Evolutionary conservation across 2,329 filamentous ascomycete species (phyloP), one percentile per base, ranked within the genome.

Genomic region (Xylariaceae sp.): DNA sequence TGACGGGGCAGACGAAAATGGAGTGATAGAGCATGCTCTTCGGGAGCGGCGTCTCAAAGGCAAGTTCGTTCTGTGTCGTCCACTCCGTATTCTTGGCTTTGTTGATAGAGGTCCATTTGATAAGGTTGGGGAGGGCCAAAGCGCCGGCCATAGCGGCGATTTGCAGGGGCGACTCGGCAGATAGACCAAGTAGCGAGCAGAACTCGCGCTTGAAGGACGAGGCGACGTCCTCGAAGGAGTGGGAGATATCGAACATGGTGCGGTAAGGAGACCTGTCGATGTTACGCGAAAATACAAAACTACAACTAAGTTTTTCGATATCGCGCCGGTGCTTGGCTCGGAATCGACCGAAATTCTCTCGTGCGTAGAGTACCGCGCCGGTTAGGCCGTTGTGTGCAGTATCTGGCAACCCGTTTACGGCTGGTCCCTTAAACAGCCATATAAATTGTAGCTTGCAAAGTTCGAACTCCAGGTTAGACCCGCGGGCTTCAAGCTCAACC

Each of bases 1-100:
- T 92, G 4, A 99, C 94, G 0, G 94, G 94, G 71, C 94, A 99
- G 48, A 99, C 94, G 72, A 99, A 99, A 71, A 99, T 97, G 58
- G 89, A 89, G 74, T 99, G 94, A 78, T 96, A 99, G 53, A 87
- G 78, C 82, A 85, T 85, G 65, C 78, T 81, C 53, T 74, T 71
- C 0, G 84, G 83, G 1, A 87, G 75, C 1, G 83, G 81, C 1
- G 83, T 86, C 68, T 90, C 82, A 71, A 92, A 94, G 0, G 93
- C 91, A 15, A 99, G 79, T 74, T 99, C 94, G 70, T 94, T 87
- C 62, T 89, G 84, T 3, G 90, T 92, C 0, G 92, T 97, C 94
- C 94, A 99, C 74, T 96, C 92, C 0, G 93, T 96, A 63, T 90
- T 87, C 74, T 93, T 92, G 67, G 91, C 87, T 68, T 89, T 89